Base-by-base conservation (phyloP, 2,329 filamentous ascomycete species). In the Drechslerella dactyloides region DNA sequence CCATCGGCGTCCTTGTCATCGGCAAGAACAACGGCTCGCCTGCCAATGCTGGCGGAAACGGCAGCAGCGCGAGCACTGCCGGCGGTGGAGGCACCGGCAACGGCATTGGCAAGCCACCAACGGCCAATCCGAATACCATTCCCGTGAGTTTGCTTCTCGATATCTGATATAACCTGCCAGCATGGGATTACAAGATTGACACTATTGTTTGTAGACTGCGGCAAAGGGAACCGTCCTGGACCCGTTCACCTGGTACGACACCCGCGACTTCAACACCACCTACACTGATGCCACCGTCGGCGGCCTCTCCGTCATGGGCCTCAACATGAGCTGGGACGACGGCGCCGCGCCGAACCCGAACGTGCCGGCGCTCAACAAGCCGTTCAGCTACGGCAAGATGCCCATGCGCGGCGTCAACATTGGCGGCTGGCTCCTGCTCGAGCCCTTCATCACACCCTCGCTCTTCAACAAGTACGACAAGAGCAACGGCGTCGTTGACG, bases 391-490 rank as follows among this genome's bases (percentile, higher is more conserved):
- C 76, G 85, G 87, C 1, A 86, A 85, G 21, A 87, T 84, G 61
- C 92, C 93, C 1, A 91, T 96, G 23, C 87, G 93, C 5, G 94
- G 94, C 0, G 91, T 97, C 37, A 97, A 96, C 76, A 79, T 97
- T 0, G 94, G 94, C 56, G 94, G 94, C 11, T 99, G 94, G 94
- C 85, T 99, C 1, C 90, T 89, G 1, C 82, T 99, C 11, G 94
- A 99, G 77, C 94, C 94, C 0, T 97, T 96, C 79, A 97, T 99
- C 78, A 93, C 91, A 2, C 94, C 94, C 0, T 97, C 93, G 0
- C 84, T 96, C 24, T 99, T 99, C 81, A 62, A 60, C n/a, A 57
- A 68, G 15, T 75, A 75, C 53, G 57, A 62, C 11, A 15, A 58
- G 5, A 81, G 86, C 73, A 75, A 87, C 82, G 82, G 86, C 3